A percentile compares a stretch with the other conserved stretches of the same genome.
These are phyloP conservation scores for Rostrohypoxylon terebratum DNA, from an alignment of 495 filamentous ascomycete species.

Conservation along the genomic window DNA sequence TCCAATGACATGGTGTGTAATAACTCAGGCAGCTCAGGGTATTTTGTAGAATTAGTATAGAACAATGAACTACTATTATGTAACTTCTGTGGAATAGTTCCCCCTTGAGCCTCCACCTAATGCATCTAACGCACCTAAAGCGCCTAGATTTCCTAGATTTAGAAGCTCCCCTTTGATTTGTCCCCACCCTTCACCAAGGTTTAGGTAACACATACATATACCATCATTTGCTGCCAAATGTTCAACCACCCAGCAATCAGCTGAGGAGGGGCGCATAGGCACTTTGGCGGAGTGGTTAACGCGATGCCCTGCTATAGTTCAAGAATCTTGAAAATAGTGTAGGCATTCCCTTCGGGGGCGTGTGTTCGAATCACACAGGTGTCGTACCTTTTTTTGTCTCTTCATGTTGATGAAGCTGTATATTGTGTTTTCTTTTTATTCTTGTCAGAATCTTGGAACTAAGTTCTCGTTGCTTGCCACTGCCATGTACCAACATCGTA, in stretches of 20 bases:
- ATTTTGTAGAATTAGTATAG: too few relatives aligned
- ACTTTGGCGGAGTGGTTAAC: conserved; percentile 21
- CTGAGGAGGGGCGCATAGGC: not conserved
- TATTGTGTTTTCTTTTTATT: not conserved
- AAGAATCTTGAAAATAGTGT: not conserved
- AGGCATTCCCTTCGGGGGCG: conserved; percentile 20
- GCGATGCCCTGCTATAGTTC: conserved; percentile 9
- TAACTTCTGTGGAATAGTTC: not conserved
- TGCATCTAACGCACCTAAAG: not conserved
- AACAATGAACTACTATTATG: too few relatives aligned
- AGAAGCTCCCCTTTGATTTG: not conserved
- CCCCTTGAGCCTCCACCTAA: not conserved
- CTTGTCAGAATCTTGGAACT: not conserved
- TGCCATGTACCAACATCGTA: too few relatives aligned
- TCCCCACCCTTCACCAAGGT: not conserved
- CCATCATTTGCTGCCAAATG: not conserved
- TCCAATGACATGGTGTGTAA: not conserved
- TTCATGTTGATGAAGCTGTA: not conserved
- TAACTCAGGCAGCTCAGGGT: too few relatives aligned
- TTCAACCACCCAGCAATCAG: not conserved
- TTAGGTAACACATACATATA: not conserved
- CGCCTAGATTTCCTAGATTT: too few relatives aligned
- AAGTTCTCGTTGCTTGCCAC: too few relatives aligned
- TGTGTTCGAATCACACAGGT: conserved; percentile 21
- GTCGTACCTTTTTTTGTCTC: not conserved